Conservation (phyloP, 2,329 filamentous ascomycete genomes). For the Penicillium sclerotigenum region DNA sequence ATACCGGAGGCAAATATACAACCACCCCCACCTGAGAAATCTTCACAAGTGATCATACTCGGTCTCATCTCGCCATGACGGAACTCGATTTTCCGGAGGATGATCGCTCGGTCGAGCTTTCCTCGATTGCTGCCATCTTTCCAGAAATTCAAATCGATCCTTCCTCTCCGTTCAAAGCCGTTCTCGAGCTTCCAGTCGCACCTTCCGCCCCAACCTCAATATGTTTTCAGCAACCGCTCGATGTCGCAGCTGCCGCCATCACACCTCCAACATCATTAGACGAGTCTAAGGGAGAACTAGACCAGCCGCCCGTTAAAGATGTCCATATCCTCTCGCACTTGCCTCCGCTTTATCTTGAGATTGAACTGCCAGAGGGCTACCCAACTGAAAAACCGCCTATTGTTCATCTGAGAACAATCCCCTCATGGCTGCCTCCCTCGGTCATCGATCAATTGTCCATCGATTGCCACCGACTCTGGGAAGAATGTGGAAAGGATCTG, state of each 20-base stretch:
- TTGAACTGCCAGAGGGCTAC: constrained; percentile 55
- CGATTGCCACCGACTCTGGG: constrained; percentile 55
- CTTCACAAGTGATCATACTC: neutral
- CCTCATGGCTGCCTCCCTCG: constrained; percentile 52
- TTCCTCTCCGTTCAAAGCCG: constrained; percentile 47
- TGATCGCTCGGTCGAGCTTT: constrained; percentile 59
- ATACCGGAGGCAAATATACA: neutral
- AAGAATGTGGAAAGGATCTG: constrained; percentile 56
- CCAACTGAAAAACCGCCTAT: constrained; percentile 52
- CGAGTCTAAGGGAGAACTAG: constrained; percentile 27
- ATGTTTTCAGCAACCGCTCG: constrained; percentile 38
- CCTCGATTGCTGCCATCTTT: constrained; percentile 59
- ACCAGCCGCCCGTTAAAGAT: constrained; percentile 30
- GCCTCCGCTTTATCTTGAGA: constrained; percentile 53
- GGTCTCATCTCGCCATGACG: constrained; percentile 30
- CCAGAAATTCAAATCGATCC: constrained; percentile 56
- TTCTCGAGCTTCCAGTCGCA: constrained; percentile 55
- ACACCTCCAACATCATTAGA: constrained; percentile 45
- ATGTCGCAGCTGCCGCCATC: constrained; percentile 34
- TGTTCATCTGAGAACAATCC: constrained; percentile 49
- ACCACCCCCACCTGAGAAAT: constrained; percentile 2
- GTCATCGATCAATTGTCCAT: constrained; percentile 46
- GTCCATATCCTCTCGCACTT: constrained; percentile 53
- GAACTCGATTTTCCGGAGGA: constrained; percentile 45
- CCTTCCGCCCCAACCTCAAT: constrained; percentile 53